phyloP scores from a whole-genome alignment of 768 basidiomycete species.

The Solioccasus polychromus region DNA sequence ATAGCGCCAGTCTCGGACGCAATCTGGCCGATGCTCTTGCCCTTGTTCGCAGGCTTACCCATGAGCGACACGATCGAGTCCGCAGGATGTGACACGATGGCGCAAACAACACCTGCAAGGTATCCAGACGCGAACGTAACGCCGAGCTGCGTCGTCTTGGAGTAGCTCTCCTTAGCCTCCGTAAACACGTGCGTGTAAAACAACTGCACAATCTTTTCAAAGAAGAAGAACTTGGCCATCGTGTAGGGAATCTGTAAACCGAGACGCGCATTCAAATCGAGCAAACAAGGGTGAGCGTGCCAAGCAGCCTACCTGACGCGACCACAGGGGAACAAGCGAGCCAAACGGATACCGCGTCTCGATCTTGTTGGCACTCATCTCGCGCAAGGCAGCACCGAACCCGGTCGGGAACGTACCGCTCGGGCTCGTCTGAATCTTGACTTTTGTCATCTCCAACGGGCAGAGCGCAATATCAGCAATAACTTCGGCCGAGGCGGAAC shows the following conservation, averaged over 20 bases:
- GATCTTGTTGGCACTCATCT: constrained; percentile 63
- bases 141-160: constrained; percentile 82
- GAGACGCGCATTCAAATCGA: no score
- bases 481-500: constrained; percentile 92
- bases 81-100: constrained; percentile 94
- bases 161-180: constrained; percentile 71
- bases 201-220: constrained; percentile 80
- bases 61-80: constrained; percentile 92
- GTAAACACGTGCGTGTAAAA: constrained; percentile 90
- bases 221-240: constrained; percentile 99
- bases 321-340: constrained; percentile 83
- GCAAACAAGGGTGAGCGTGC: no score
- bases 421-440: constrained; percentile 82
- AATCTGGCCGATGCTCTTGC: constrained; percentile 72
- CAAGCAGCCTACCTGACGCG: constrained; percentile 78
- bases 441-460: constrained; percentile 91
- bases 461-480: constrained; percentile 96
- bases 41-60: constrained; percentile 85
- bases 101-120: constrained; percentile 93
- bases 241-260: constrained; percentile 84
- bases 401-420: constrained; percentile 74
- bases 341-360: constrained; percentile 86
- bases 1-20: constrained; percentile 65
- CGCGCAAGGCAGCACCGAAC: constrained; percentile 66
- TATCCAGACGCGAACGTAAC: constrained; percentile 90